Evolutionary conservation across 164 flowering plant species (phyloP).

Genomic region (Dillenia turbinata): DNA sequence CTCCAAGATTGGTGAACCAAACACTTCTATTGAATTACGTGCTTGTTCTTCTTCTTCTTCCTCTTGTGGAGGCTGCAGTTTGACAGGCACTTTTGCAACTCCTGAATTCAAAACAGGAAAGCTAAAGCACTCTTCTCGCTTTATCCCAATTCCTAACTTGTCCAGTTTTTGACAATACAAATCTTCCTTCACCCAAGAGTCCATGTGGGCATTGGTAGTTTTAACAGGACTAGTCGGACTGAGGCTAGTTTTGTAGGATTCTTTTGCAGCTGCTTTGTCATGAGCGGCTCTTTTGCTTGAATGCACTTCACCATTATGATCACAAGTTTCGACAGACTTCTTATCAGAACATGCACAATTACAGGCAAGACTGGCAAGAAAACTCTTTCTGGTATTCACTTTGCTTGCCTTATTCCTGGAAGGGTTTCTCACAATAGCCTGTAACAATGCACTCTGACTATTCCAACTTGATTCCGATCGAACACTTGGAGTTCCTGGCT

Average conservation of each 20-base stretch:
- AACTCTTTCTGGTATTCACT: slow-evolving; percentile 24
- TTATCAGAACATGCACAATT: slow-evolving; percentile 42
- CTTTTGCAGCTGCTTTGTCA: slow-evolving; percentile 5
- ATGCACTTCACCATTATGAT: slow-evolving; percentile 9
- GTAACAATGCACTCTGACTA: slow-evolving; percentile 60
- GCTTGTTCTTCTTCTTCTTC: slow-evolving; percentile 19
- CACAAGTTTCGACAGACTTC: slow-evolving; percentile 29
- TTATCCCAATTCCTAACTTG: slow-evolving; percentile 4
- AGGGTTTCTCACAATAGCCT: slow-evolving; percentile 9
- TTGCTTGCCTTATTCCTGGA: slow-evolving; percentile 14
- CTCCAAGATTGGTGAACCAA: slow-evolving; percentile 38
- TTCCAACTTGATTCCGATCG: slow-evolving; percentile 71
- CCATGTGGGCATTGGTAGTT: slow-evolving; percentile 6
- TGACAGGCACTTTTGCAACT: slow-evolving; percentile 8
- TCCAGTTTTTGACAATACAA: slow-evolving; percentile 4
- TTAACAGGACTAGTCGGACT: slow-evolving; percentile 9
- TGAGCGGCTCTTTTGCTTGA: not conserved
- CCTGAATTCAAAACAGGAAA: slow-evolving; percentile 23
- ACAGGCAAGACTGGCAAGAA: slow-evolving; percentile 35
- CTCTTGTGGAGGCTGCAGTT: slow-evolving; percentile 3
- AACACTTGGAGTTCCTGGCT: slow-evolving; percentile 39
- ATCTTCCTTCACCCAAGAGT: slow-evolving; percentile 12
- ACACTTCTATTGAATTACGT: slow-evolving; percentile 45
- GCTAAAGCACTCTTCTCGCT: slow-evolving; percentile 17
- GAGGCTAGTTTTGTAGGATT: slow-evolving; percentile 2